Evolutionary conservation across 2,329 filamentous ascomycete genomes (phyloP).

Genomic region (Colletotrichum lini): DNA sequence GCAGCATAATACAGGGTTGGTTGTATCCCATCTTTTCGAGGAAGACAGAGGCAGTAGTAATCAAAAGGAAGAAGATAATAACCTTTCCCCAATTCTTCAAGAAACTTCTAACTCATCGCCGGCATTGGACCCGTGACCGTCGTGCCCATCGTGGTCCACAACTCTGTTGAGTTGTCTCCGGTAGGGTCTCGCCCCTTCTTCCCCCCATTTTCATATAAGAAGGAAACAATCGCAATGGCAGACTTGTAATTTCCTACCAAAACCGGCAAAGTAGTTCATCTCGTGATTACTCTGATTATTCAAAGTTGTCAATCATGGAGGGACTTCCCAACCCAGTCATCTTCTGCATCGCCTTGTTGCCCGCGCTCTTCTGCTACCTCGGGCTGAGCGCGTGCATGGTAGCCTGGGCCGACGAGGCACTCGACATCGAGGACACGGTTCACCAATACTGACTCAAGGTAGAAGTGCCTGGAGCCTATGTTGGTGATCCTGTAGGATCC

Average conservation of each 20-base stretch:
- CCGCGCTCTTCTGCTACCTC: background rate
- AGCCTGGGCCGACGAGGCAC: background rate
- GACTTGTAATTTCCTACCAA: too few species aligned
- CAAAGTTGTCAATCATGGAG: background rate
- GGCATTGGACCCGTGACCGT: background rate
- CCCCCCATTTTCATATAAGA: background rate
- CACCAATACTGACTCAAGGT: background rate
- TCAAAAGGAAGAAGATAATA: too few species aligned
- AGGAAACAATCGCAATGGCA: too few species aligned
- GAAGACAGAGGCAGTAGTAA: too few species aligned
- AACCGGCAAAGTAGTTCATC: too few species aligned
- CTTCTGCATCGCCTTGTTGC: background rate
- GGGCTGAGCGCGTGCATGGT: background rate
- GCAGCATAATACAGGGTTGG: too few species aligned
- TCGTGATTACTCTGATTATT: rapidly evolving
- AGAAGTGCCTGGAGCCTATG: too few species aligned
- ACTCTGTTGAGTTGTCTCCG: background rate
- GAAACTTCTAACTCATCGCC: background rate
- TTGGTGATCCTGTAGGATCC: too few species aligned
- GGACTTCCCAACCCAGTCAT: background rate
- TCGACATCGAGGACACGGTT: background rate
- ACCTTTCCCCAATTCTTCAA: background rate
- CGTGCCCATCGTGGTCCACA: background rate
- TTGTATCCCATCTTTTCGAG: too few species aligned
- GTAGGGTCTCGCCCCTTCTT: background rate